Base-by-base conservation (phyloP, 1,284 basidiomycete species). In the Polyporus tsugae region DNA sequence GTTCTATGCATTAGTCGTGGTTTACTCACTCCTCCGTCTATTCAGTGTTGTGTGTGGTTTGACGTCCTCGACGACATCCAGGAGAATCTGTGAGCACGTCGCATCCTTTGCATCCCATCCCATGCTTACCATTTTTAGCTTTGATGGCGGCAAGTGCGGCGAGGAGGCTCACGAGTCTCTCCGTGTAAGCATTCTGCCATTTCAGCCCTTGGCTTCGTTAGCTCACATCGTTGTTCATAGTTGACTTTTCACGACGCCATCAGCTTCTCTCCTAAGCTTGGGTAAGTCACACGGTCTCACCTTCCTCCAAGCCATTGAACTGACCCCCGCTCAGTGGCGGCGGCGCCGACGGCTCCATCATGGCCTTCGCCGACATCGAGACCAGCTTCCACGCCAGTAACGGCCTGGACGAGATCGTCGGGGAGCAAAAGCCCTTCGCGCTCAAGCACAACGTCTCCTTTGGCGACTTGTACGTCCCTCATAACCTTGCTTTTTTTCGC, bases 371-470 rank as follows among this genome's bases (percentile, higher is more conserved):
- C 35, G 68, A 74, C 17, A 73, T 73, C 53, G 78, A 78, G 68
- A 75, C 75, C 42, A 55, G 44, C 60, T 75, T 74, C 70, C 70
- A 76, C 39, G 74, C 77, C 13, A 78, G 77, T 66, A 63, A 68
- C 62, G 77, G 78, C 35, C 72, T 78, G 39, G 78, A 78, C 68
- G 75, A 78, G 39, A 76, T 78, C 61, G 75, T 78, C 52, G 69
- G 70, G 25, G 66, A 64, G 22, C 75, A 77, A 66, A 70, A 66
- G 55, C 76, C 76, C 19, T 77, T 78, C 72, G 66, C 75, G 22
- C 67, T 73, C 60, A 71, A 62, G 63, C 73, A 78, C 73, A 74
- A 74, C 70, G 74, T 76, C 11, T 75, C 76, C 46, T 69, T 77
- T 36, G 77, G 75, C 36, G 78, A 80, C 69, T 77, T 78, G 75